Percentiles rank a stretch among this genome's conserved stretches.
These are phyloP conservation scores for Coriaria nepalensis DNA, from an alignment of 306 rosid species.

Conservation along the genomic window DNA sequence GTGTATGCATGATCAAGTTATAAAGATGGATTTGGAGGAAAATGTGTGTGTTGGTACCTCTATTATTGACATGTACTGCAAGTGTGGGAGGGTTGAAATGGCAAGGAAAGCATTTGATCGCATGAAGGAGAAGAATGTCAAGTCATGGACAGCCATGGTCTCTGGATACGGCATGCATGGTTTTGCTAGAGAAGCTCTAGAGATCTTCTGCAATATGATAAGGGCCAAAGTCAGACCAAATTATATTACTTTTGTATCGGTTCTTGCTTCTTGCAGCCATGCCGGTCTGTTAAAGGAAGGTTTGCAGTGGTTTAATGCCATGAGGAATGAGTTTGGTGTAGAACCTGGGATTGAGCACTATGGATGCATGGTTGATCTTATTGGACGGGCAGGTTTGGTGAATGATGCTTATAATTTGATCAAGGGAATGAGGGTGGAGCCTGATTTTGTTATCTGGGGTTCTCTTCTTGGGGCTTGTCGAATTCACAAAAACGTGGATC, in stretches of 20 bases:
- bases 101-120: constrained; percentile 60
- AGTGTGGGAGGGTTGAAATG: constrained; percentile 56
- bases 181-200: constrained; percentile 42
- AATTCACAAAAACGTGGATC: constrained; percentile 55
- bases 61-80: constrained; percentile 64
- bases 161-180: constrained; percentile 85
- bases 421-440: constrained; percentile 47
- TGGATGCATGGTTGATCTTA: constrained; percentile 71
- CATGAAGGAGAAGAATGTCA: constrained; percentile 57
- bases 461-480: constrained; percentile 72
- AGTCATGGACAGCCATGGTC: constrained; percentile 65
- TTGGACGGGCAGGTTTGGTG: constrained; percentile 65
- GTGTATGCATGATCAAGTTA: constrained; percentile 70
- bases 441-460: constrained; percentile 67
- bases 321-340: constrained; percentile 38
- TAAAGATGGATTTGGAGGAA: constrained; percentile 56
- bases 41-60: constrained; percentile 51
- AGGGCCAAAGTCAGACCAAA: constrained; percentile 40
- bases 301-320: constrained; percentile 62
- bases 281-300: constrained; percentile 64
- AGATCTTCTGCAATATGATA: constrained; percentile 46
- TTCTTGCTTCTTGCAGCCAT: constrained; percentile 70
- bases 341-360: constrained; percentile 71
- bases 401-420: constrained; percentile 54
- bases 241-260: constrained; percentile 52